Evolutionary conservation across 805 yeast species (phyloP).

Genomic region (Naumovozyma dairenensis): DNA sequence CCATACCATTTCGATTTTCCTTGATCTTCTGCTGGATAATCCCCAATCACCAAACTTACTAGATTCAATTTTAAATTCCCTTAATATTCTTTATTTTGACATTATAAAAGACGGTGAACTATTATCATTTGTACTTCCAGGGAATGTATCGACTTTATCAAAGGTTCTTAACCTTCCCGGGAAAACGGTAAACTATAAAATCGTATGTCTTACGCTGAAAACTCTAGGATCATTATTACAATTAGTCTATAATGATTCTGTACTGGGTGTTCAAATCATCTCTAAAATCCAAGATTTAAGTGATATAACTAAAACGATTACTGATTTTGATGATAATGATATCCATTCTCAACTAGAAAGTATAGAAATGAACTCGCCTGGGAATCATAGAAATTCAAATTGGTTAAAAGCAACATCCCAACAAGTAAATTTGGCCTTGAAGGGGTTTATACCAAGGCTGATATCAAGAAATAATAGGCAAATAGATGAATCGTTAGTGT

Average conservation of each 20-base stretch:
- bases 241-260: conserved; percentile 35
- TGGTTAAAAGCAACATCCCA: conserved; percentile 48
- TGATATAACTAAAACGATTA: conserved; percentile 6
- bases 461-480: conserved; percentile 16
- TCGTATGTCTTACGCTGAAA: conserved; percentile 25
- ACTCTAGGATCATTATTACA: conserved; percentile 26
- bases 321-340: not conserved
- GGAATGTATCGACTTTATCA: conserved; percentile 37
- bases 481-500: conserved; percentile 11
- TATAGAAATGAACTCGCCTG: too few relatives aligned
- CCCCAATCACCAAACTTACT: conserved; percentile 24
- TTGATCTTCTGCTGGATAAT: conserved; percentile 28
- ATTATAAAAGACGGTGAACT: conserved; percentile 38
- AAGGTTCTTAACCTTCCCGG: conserved; percentile 31
- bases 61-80: conserved; percentile 26
- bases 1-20: conserved; percentile 36
- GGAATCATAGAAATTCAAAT: conserved; percentile 35
- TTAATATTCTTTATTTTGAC: conserved; percentile 29
- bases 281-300: conserved; percentile 3
- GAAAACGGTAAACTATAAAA: conserved; percentile 30
- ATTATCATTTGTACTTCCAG: conserved; percentile 41
- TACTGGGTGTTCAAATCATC: conserved; percentile 19
- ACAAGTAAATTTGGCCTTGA: conserved; percentile 41
- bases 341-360: too few relatives aligned
- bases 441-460: conserved; percentile 24